A percentile compares a stretch with the other conserved stretches of the same genome.
Evolutionary conservation across 2,329 filamentous ascomycete species (phyloP).

Genomic region (Volutella citrinella): DNA sequence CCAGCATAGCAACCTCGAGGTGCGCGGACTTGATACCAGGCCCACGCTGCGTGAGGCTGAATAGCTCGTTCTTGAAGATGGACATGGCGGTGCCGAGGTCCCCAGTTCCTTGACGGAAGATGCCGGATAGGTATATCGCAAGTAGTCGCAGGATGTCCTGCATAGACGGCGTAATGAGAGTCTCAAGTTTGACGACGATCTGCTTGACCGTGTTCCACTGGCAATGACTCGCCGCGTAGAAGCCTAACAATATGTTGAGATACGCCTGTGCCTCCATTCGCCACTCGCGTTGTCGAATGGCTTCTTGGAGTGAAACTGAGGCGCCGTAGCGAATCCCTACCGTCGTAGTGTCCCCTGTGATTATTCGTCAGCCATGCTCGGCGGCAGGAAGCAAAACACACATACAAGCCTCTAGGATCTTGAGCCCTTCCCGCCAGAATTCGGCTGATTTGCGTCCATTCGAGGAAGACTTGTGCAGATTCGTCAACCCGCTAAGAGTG

Average conservation of each 20-base stretch:
- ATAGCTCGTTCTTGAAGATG: slow-evolving; percentile 61
- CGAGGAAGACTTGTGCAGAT: slow-evolving; percentile 35
- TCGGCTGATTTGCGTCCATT: slow-evolving; percentile 34
- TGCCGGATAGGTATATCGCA: slow-evolving; percentile 69
- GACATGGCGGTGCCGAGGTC: slow-evolving; percentile 65
- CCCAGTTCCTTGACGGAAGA: slow-evolving; percentile 74
- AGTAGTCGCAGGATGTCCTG: slow-evolving; percentile 46
- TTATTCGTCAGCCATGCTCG: slow-evolving; percentile 6
- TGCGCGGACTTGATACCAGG: slow-evolving; percentile 47
- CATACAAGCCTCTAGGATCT: slow-evolving; percentile 47
- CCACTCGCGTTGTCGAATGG: slow-evolving; percentile 60
- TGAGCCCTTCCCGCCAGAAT: slow-evolving; percentile 42
- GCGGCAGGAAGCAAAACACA: slow-evolving; percentile 1
- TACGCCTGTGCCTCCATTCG: slow-evolving; percentile 64
- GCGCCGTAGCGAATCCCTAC: slow-evolving; percentile 35
- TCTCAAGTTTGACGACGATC: slow-evolving; percentile 52
- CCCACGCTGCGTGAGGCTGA: slow-evolving; percentile 43
- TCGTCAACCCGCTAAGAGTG: slow-evolving; percentile 52
- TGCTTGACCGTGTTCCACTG: slow-evolving; percentile 65
- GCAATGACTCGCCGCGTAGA: slow-evolving; percentile 67
- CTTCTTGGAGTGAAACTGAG: slow-evolving; percentile 54
- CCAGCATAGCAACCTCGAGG: slow-evolving; percentile 64
- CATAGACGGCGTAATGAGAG: slow-evolving; percentile 36
- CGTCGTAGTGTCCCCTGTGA: slow-evolving; percentile 33
- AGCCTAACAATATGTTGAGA: slow-evolving; percentile 66